These are phyloP conservation scores for Mucor mucedo DNA, from an alignment of 371 early-diverging fungal species.

Conservation along the genomic window DNA sequence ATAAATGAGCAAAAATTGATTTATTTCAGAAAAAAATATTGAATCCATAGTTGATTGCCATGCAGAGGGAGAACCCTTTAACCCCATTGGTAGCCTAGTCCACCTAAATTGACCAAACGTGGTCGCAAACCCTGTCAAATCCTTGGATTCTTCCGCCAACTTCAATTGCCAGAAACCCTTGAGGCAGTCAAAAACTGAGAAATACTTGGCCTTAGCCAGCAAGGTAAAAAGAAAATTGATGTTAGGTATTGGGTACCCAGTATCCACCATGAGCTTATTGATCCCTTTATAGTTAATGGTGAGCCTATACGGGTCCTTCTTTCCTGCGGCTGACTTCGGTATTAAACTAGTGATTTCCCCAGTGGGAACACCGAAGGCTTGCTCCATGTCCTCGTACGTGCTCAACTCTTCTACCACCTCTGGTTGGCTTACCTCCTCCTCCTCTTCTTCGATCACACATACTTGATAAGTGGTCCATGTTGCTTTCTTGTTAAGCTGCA, in stretches of 20 bases:
- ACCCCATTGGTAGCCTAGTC: background rate
- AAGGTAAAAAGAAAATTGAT: too few species aligned
- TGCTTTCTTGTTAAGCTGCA: too few species aligned
- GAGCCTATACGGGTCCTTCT: background rate
- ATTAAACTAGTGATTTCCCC: too few species aligned
- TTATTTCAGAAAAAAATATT: background rate
- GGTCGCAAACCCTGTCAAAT: background rate
- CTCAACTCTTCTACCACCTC: too few species aligned
- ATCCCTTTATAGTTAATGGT: background rate
- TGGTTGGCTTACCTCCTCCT: too few species aligned
- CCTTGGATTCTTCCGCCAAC: background rate
- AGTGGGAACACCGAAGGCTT: too few species aligned
- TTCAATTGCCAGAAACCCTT: conserved; percentile 1
- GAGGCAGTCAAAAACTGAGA: too few species aligned
- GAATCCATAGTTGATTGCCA: background rate
- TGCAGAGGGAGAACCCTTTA: background rate
- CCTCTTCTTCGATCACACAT: too few species aligned
- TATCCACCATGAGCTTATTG: background rate
- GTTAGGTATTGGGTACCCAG: background rate
- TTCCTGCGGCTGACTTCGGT: background rate
- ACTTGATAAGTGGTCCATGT: too few species aligned
- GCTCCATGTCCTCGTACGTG: too few species aligned
- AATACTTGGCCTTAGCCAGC: too few species aligned
- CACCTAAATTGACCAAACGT: background rate
- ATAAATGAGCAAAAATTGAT: conserved; percentile 6